Base-by-base conservation (phyloP, 2,329 filamentous ascomycete species). In the Fusarium nematophilum region DNA sequence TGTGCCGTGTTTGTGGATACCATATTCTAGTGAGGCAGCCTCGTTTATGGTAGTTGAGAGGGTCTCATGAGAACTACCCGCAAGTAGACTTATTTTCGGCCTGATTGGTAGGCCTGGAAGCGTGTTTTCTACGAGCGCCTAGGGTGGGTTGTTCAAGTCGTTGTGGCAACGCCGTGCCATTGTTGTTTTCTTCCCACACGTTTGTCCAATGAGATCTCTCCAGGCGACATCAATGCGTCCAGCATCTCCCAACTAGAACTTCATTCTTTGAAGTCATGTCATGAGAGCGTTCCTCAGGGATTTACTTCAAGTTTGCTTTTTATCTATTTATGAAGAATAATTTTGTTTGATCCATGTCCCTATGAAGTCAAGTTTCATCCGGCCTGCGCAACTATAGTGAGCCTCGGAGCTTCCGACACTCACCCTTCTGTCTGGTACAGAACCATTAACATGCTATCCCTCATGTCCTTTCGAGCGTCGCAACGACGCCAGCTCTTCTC, bases 401-500 rank as follows among this genome's bases (percentile, higher is more conserved):
- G 21, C 29, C 39, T 25, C 36, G 9, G 13, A 42, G 40, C 15
- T 21, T 27, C 11, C 23, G 21, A 14, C 31, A 26, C 14, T 27
- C 34, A 14, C 25, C 29, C 37, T 53, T 44, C 46, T 54, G 38
- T 52, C 53, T 37, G 57, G 52, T n/a, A 40, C 42, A 47, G 39
- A 44, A 33, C 31, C 55, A 51, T 43, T 38, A 34, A 37, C 43
- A 75, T 76, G 72, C 40, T 60, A 36, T 45, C 47, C 9, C 40
- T 65, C 7, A 14, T 57, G 34, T 56, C 62, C 2, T 58, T 59
- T 27, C 76, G 76, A 30, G 48, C 51, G 13, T 62, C 49, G 23
- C 75, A 76, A 58, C 76, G 75, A 62, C 77, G 79, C 52, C 76
- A 79, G 55, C 52, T 75, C 56, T 53, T 78, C 50, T 58, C 75